Percentiles rank a stretch among this genome's conserved stretches.
phyloP scores from a whole-genome alignment of 148 eudicot species.

The Camellia lanceoleosa region DNA sequence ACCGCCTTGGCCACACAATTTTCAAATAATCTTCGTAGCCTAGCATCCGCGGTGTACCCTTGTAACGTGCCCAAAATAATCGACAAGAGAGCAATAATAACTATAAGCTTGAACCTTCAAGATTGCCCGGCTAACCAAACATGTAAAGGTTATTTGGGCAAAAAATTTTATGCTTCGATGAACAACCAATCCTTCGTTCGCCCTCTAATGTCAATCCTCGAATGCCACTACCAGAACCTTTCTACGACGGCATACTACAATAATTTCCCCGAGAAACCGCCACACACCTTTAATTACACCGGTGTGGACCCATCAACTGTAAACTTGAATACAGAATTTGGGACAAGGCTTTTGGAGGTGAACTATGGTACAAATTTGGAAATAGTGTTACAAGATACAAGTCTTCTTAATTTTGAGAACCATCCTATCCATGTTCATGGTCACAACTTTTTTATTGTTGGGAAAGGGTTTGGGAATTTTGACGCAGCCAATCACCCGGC shows the following conservation, averaged over 20 bases:
- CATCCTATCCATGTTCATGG: slow-evolving; percentile 27
- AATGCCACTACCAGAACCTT: slow-evolving; percentile 12
- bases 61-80: slow-evolving; percentile 19
- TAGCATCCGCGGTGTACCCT: slow-evolving; percentile 16
- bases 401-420: slow-evolving; percentile 18
- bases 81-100: slow-evolving; percentile 19
- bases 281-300: slow-evolving; percentile 13
- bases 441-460: slow-evolving; percentile 23
- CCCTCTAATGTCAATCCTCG: slow-evolving; percentile 9
- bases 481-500: slow-evolving; percentile 4
- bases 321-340: slow-evolving; percentile 20
- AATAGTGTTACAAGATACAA: slow-evolving; percentile 19
- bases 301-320: slow-evolving; percentile 16
- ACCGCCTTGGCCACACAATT: slow-evolving; percentile 15
- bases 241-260: not conserved
- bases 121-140: slow-evolving; percentile 18
- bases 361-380: slow-evolving; percentile 15
- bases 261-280: slow-evolving; percentile 17
- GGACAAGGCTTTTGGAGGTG: slow-evolving; percentile 21
- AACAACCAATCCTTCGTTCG: slow-evolving; percentile 25
- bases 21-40: slow-evolving; percentile 15
- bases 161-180: slow-evolving; percentile 23
- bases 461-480: slow-evolving; percentile 21
- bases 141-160: slow-evolving; percentile 14
- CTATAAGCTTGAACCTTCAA: slow-evolving; percentile 20